These are phyloP conservation scores for Leccinum barrowsii DNA, from an alignment of 768 basidiomycete genomes.

Conservation along the genomic window DNA sequence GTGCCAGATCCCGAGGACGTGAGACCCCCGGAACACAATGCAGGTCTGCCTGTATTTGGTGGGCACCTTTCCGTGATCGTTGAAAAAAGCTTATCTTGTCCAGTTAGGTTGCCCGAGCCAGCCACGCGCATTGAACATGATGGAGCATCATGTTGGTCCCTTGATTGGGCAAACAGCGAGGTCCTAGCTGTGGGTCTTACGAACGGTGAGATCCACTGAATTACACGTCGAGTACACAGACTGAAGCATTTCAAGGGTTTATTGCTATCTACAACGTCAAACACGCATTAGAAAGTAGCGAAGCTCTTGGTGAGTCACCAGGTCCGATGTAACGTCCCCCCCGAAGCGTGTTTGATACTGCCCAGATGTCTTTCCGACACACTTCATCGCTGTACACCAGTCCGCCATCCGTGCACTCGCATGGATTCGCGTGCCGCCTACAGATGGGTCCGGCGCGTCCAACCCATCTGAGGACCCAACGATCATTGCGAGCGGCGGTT, in stretches of 20 bases:
- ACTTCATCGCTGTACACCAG: constrained; percentile 73
- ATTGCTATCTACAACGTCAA: constrained; percentile 59
- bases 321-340: background rate
- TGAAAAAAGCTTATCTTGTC: background rate
- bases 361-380: constrained; percentile 54
- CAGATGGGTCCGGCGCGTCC: constrained; percentile 42
- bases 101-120: constrained; percentile 62
- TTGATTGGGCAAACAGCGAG: constrained; percentile 91
- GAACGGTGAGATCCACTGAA: constrained; percentile 52
- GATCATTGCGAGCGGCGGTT: constrained; percentile 72
- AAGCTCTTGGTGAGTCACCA: constrained; percentile 29
- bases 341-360: background rate
- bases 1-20: constrained; percentile 76
- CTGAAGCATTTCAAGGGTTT: constrained; percentile 36
- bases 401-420: constrained; percentile 72
- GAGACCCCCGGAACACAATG: constrained; percentile 24
- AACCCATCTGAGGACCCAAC: constrained; percentile 58
- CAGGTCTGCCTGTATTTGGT: constrained; percentile 48
- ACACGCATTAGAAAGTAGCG: constrained; percentile 35
- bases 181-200: constrained; percentile 79
- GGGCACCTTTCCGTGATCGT: constrained; percentile 14
- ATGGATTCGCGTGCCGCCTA: constrained; percentile 70
- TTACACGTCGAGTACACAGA: background rate
- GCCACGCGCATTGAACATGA: constrained; percentile 69
- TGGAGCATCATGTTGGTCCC: constrained; percentile 69